Conservation (phyloP, 257 asterid species). For the Solanum appendiculatum region DNA sequence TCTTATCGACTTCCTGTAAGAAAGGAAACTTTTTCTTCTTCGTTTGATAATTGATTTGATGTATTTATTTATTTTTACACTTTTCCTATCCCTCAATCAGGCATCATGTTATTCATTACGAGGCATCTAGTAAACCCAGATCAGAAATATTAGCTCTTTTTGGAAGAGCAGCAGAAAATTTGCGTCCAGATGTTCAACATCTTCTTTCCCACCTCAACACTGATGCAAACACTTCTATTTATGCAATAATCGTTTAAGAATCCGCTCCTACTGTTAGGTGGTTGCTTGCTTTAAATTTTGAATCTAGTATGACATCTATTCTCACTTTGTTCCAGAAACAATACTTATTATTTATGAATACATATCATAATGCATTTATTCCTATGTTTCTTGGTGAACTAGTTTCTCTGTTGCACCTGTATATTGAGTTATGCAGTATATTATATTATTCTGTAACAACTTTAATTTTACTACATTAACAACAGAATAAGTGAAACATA, state of each 20-base stretch:
- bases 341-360: too few species aligned
- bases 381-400: too few species aligned
- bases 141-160: constrained; percentile 62
- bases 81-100: constrained; percentile 18
- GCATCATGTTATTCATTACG: constrained; percentile 83
- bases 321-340: neutral
- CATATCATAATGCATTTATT: too few species aligned
- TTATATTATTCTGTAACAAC: too few species aligned
- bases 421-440: too few species aligned
- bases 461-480: too few species aligned
- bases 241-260: constrained; percentile 42
- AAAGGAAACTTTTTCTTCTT: constrained; percentile 7
- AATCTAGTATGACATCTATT: neutral
- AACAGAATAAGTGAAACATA: too few species aligned
- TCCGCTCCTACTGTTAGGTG: neutral
- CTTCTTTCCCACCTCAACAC: constrained; percentile 73
- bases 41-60: neutral
- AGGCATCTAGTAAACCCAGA: constrained; percentile 77
- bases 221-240: constrained; percentile 61
- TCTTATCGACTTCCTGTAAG: constrained; percentile 84
- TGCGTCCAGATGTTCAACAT: constrained; percentile 79
- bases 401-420: too few species aligned
- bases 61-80: neutral
- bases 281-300: neutral
- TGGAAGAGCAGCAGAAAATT: constrained; percentile 77